Conservation (phyloP, 768 basidiomycete genomes). For the Tylopilus plumbeoviolaceoides region DNA sequence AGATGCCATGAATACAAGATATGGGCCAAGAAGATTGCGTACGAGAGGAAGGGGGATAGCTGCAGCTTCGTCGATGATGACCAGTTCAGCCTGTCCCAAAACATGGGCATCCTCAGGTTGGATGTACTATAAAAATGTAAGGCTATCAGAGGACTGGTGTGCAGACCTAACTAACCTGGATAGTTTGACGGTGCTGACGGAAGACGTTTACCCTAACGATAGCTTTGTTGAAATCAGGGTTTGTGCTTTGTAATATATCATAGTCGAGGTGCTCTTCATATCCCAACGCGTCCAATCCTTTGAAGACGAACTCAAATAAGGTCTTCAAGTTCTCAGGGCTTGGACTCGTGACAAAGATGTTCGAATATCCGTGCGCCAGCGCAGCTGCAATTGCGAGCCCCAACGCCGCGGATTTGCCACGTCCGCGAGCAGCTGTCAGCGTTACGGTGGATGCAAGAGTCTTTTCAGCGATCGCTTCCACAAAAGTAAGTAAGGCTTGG, state of each 20-base stretch:
- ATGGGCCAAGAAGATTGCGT: constrained; percentile 89
- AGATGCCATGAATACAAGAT: constrained; percentile 98
- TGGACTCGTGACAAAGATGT: constrained; percentile 97
- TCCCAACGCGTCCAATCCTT: constrained; percentile 89
- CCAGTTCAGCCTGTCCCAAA: constrained; percentile 93
- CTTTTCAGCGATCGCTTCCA: constrained; percentile 91
- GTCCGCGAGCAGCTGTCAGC: constrained; percentile 89
- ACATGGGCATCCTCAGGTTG: constrained; percentile 98
- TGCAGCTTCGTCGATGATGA: constrained; percentile 98
- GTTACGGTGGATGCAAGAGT: constrained; percentile 93
- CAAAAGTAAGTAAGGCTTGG: constrained; percentile 89
- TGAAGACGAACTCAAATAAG: constrained; percentile 96
- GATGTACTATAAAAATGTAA: constrained; percentile 68
- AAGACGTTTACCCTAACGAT: constrained; percentile 96
- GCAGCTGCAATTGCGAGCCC: constrained; percentile 93
- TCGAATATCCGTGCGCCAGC: constrained; percentile 89
- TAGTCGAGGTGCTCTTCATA: constrained; percentile 99
- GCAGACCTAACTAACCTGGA: constrained; percentile 61
- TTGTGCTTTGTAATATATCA: constrained; percentile 93
- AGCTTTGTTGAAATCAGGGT: constrained; percentile 90
- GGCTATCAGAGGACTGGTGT: not conserved
- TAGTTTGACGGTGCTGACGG: constrained; percentile 90
- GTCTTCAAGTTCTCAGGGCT: constrained; percentile 98
- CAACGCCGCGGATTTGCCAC: constrained; percentile 96
- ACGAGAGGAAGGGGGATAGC: constrained; percentile 97